Base-by-base conservation (phyloP, 2,329 filamentous ascomycete species). In the Aspergillus candidus region DNA sequence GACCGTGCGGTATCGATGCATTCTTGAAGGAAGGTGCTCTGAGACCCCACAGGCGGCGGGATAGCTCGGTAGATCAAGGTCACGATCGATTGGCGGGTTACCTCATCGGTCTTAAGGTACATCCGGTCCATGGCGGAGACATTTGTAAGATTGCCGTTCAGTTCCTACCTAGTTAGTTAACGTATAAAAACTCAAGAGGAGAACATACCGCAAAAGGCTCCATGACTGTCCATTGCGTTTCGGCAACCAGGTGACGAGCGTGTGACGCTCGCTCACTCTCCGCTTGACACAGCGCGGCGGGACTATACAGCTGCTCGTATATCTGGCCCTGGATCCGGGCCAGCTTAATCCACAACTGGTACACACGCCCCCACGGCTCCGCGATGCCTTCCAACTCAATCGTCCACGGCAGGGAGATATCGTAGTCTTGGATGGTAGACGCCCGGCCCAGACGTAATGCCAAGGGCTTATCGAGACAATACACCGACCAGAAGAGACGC, bases 401-500 rank as follows among this genome's bases (percentile, higher is more conserved):
- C 39, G 39, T 61, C 62, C 59, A 5, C 53, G 63, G 27, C 8
- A 80, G 69, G 1, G 74, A 74, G 41, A 82, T 77, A 40, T 82
- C 79, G 56, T 74, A 80, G 43, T 80, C 78, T 38, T 77, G 76
- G 30, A 84, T 75, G 6, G 72, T 67, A 0, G 78, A 72, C 0
- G 78, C 71, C 11, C 80, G 74, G 0, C 82, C 82, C 2, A 84
- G 66, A 2, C 79, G 71, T 33, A 85, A 66, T 0, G 77, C 74
- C 10, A 84, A 64, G 2, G 72, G 72, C 47, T 77, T 80, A 51
- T 84, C 77, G 11, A 82, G 65, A 6, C 75, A 72, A 55, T 83
- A 84, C 1, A 76, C 61, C 32, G 70, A 72, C 79, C 79, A 83
- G 54, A 83, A 83, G 7, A 81, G 54, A 1, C 68, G 51, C 1